phyloP scores from a whole-genome alignment of 2,329 filamentous ascomycete species.

The Xylaria sp. region DNA sequence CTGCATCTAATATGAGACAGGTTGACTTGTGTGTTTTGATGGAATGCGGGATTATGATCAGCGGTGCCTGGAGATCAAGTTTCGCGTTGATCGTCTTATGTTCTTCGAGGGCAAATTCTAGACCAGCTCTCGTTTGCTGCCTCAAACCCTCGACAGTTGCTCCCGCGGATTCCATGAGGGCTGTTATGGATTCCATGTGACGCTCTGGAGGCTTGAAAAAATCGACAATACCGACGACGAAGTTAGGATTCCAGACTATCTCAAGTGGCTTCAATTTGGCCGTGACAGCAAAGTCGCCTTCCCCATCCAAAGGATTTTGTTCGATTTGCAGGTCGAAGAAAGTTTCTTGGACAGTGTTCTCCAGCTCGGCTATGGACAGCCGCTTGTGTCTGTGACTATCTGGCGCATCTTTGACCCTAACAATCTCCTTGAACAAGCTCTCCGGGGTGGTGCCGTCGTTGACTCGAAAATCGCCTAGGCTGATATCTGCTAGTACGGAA shows the following conservation, averaged over 20 bases:
- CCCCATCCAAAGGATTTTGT: constrained; percentile 92
- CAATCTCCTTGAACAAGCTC: constrained; percentile 93
- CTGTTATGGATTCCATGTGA: constrained; percentile 98
- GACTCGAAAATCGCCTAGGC: constrained; percentile 90
- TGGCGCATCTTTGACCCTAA: constrained; percentile 90
- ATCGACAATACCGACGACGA: constrained; percentile 87
- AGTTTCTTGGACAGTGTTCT: constrained; percentile 69
- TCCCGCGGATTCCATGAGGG: constrained; percentile 93
- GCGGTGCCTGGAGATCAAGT: constrained; percentile 91
- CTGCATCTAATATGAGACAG: constrained; percentile 94
- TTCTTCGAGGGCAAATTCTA: constrained; percentile 96
- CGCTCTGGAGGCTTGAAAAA: constrained; percentile 97
- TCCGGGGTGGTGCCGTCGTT: constrained; percentile 96
- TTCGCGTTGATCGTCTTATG: constrained; percentile 98
- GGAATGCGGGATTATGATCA: constrained; percentile 96
- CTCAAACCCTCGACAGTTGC: constrained; percentile 94
- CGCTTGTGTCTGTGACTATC: constrained; percentile 59
- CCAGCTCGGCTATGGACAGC: constrained; percentile 65
- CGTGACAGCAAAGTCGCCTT: constrained; percentile 89
- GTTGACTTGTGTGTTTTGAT: constrained; percentile 83
- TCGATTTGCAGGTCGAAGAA: constrained; percentile 95
- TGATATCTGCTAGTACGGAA: constrained; percentile 87
- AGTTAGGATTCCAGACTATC: constrained; percentile 96
- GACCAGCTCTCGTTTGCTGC: constrained; percentile 92
- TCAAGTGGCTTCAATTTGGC: constrained; percentile 95